Conservation (phyloP, 169 alveolate genomes). For the Cystoisospora suis region DNA sequence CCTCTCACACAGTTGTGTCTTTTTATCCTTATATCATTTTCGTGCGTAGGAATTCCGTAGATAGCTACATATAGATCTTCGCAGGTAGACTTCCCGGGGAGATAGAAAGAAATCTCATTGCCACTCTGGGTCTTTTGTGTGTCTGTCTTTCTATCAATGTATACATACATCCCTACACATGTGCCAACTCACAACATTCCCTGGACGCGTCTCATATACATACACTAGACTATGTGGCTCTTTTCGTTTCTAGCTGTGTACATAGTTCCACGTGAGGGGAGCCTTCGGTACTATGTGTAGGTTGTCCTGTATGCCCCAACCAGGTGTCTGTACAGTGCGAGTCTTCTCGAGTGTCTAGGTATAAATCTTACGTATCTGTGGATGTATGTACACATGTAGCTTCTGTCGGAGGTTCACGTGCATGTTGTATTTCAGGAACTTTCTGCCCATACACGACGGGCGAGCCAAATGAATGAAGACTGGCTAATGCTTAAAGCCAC, state of each 20-base stretch:
- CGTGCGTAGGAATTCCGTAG: no score
- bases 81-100: no score
- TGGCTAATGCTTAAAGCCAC: slow-evolving; percentile 43
- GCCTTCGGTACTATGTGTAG: no score
- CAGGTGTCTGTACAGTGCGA: no score
- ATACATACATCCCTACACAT: neutral
- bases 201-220: neutral
- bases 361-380: no score
- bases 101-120: no score
- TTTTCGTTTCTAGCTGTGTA: neutral
- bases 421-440: slow-evolving; percentile 31
- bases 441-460: neutral
- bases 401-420: neutral
- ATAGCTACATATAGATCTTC: no score
- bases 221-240: neutral
- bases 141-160: neutral
- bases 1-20: no score
- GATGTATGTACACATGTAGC: neutral
- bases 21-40: no score
- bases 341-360: no score
- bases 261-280: no score
- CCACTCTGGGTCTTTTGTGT: neutral
- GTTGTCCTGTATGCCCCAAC: no score
- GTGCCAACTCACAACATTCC: neutral
- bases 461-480: neutral